Evolutionary conservation across 768 basidiomycete genomes (phyloP), one percentile per base, ranked within the genome.

Genomic region (Termitomyces sp.): DNA sequence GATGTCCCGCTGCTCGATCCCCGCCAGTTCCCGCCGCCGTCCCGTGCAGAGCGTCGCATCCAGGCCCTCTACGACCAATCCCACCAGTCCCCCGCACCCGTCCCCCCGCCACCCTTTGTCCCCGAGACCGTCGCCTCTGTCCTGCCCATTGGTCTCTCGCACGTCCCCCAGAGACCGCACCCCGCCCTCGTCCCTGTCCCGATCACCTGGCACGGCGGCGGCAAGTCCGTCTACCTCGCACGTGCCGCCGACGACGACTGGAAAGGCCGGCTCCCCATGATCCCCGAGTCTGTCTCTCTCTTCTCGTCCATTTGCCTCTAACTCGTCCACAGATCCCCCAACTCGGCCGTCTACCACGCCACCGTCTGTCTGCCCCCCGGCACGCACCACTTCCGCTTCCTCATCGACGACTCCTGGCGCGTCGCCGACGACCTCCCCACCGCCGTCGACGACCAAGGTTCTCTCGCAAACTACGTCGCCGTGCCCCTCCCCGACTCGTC

Each of bases 381-480:
- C 16, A 94, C 94, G 0, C 94, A 98, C 68, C 91, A 95, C 63
- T 81, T 98, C 69, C 92, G 95, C 58, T 98, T 97, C 78, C 84
- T 98, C 63, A 91, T 98, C 60, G 96, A 98, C 70, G 91, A 89
- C 49, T 82, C 86, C 48, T 93, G 89, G 86, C 84, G 88, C 61
- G 84, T 89, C 7, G 83, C 89, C 2, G 81, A 88, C 62, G 85
- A 91, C 62, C 80, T 81, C 27, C 89, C 91, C 6, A 87, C 89
- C 27, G 93, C 93, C 1, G 93, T 95, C 49, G 93, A 95, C 68
- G 95, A 98, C 69, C 91, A 94, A 66, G 96, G 96, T 34, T 89
- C 89, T 30, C 79, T 98, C 47, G 93, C 96, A 55, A 98, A 98
- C 75, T 98, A 96, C 69, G 87, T 98, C 58, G 86, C 88, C 46